Percentiles rank a stretch among this genome's conserved stretches.
Evolutionary conservation across 805 yeast genomes (phyloP).

Genomic region (Sugiyamaella boreocaroliniensis): DNA sequence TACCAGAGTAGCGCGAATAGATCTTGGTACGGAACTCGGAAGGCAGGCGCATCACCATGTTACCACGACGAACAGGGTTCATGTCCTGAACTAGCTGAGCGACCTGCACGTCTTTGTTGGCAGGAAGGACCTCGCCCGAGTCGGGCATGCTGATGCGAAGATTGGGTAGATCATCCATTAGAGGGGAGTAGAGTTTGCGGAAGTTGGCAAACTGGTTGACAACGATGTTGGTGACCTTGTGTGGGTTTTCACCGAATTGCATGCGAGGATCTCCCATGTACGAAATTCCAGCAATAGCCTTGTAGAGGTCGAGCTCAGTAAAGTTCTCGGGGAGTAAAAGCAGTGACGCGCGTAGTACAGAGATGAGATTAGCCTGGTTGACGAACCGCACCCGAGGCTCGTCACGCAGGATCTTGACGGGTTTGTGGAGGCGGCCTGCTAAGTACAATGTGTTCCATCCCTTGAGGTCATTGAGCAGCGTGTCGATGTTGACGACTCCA

Average conservation of each 20-base stretch:
- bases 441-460: constrained; percentile 82
- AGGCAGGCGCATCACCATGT: constrained; percentile 44
- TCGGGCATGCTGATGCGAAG: constrained; percentile 17
- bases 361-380: constrained; percentile 69
- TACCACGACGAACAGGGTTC: constrained; percentile 36
- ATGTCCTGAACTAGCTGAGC: constrained; percentile 30
- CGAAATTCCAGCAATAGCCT: constrained; percentile 70
- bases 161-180: constrained; percentile 40
- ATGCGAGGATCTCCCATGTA: constrained; percentile 89
- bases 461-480: constrained; percentile 59
- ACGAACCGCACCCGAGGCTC: constrained; percentile 56
- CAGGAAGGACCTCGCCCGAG: constrained; percentile 7
- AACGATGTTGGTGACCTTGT: constrained; percentile 82
- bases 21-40: constrained; percentile 40
- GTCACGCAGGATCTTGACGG: constrained; percentile 69
- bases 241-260: constrained; percentile 84
- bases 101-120: constrained; percentile 2
- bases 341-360: constrained; percentile 67
- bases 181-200: constrained; percentile 66
- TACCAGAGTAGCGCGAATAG: constrained; percentile 24
- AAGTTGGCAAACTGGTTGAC: constrained; percentile 64
- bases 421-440: constrained; percentile 92
- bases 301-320: constrained; percentile 61
- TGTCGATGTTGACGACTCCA: constrained; percentile 68
- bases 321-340: constrained; percentile 46